Evolutionary conservation across 2,329 filamentous ascomycete species (phyloP), one percentile per base, ranked within the genome.

Genomic region (Sclerotinia subarctica): DNA sequence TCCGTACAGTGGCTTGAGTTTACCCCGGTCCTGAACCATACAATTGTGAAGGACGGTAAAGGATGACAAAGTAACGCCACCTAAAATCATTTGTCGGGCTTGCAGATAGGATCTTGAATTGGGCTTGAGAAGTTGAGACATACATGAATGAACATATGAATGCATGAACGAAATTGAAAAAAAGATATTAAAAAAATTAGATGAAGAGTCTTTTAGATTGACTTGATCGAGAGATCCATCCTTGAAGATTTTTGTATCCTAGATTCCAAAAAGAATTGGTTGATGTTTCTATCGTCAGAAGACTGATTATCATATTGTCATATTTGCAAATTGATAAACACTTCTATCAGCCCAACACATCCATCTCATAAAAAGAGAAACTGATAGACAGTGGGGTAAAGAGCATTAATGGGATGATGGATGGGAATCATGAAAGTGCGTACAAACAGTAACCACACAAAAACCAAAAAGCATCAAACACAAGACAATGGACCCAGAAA

Each of bases 311-410:
- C 54, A 19, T 44, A 58, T n/a, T 44, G 17, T 58, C 54, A 19
- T 44, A 42, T 26, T 44, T 24, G n/a, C 35, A 35, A n/a, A 42
- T 26, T 19, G 21, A 15, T 24, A 21, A 17, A 21, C 29, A 24
- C 5, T 38, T 15, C 10, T 10, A 42, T 42, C 38, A 42, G 38
- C 38, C 38, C 38, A 42, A 42, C 38, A 3, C n/a, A n/a, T n/a
- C 13, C 11, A 15, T 42, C 38, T 15, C 5, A 11, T 42, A 10
- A 58, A 5, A 58, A 26, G n/a, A 58, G 17, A 58, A 44, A 24
- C 44, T 58, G 54, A 26, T 58, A 58, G 54, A 58, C 54, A 58
- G 35, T 58, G 54, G 54, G 54, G 54, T 58, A 58, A 26, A 58
- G 8, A 58, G 54, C n/a, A 44, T 58, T 44, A n/a, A 58, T 58